Conservation (phyloP, 2,329 filamentous ascomycete genomes). For the Fusarium verrucosum region DNA sequence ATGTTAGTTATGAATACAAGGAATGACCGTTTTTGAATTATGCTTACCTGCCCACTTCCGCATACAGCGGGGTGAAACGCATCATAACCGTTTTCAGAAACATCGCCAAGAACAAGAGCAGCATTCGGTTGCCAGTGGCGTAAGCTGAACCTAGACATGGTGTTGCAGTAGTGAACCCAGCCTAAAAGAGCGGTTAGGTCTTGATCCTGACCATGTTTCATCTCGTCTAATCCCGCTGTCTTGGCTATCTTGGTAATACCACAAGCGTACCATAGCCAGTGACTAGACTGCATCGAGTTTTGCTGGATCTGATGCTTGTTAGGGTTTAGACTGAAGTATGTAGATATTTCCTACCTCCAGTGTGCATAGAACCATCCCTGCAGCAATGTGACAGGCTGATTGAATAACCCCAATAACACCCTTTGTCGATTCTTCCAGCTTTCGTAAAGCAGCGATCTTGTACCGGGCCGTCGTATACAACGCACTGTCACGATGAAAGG, state of each 20-base stretch:
- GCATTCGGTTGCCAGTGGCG: conserved; percentile 33
- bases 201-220: background rate
- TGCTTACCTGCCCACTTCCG: background rate
- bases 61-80: conserved; percentile 20
- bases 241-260: conserved; percentile 30
- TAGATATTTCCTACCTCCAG: conserved; percentile 15
- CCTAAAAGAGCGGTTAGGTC: conserved; percentile 21
- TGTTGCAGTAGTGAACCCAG: conserved; percentile 34
- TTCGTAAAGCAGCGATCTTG: conserved; percentile 25
- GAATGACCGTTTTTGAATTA: accelerated
- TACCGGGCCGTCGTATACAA: background rate
- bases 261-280: conserved; percentile 38
- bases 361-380: conserved; percentile 31
- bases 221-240: conserved; percentile 6
- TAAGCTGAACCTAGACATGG: conserved; percentile 22
- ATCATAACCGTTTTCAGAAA: background rate
- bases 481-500: conserved; percentile 1
- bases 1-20: background rate
- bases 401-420: background rate
- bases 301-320: conserved; percentile 19
- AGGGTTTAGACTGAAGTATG: background rate
- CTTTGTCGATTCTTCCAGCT: conserved; percentile 7
- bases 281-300: conserved; percentile 18
- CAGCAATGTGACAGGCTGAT: conserved; percentile 32
- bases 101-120: background rate